Conservation (phyloP, 2,329 filamentous ascomycete species). For the Exserohilum turcica region DNA sequence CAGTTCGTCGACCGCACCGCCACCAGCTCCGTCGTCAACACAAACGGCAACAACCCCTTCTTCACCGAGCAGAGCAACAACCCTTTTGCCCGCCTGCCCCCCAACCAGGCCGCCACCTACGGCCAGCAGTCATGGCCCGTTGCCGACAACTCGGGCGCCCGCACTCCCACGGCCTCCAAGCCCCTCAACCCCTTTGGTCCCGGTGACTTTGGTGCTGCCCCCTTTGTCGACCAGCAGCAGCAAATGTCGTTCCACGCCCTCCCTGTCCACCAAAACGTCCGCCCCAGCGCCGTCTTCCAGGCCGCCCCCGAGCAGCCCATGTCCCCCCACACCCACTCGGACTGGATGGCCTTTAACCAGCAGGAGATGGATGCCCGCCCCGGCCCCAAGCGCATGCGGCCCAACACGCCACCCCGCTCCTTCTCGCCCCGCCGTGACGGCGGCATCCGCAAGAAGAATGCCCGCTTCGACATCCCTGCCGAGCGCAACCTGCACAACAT, state of each 20-base stretch:
- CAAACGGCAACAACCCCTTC: conserved; percentile 55
- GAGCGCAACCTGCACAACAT: conserved; percentile 95
- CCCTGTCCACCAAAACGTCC: conserved; percentile 48
- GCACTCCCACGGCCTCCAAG: conserved; percentile 75
- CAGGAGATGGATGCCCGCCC: conserved; percentile 57
- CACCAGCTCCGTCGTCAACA: conserved; percentile 46
- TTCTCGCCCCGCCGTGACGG: conserved; percentile 80
- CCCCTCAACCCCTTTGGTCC: conserved; percentile 68
- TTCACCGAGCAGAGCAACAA: conserved; percentile 56
- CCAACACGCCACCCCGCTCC: conserved; percentile 71
- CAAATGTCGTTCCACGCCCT: conserved; percentile 46
- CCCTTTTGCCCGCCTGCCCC: conserved; percentile 68
- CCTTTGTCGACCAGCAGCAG: conserved; percentile 52
- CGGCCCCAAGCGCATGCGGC: conserved; percentile 62
- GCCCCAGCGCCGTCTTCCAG: conserved; percentile 58
- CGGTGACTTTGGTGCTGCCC: conserved; percentile 56
- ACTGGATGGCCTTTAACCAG: conserved; percentile 59
- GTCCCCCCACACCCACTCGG: conserved; percentile 67
- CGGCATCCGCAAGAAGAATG: conserved; percentile 98
- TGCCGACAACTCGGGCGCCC: conserved; percentile 69
- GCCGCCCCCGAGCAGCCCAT: conserved; percentile 55
- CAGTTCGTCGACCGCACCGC: conserved; percentile 48
- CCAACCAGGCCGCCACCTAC: conserved; percentile 54
- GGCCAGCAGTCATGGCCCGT: conserved; percentile 65
- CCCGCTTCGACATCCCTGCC: conserved; percentile 93